Conservation (phyloP, 1,284 basidiomycete species). For the Ustilago hordei region DNA sequence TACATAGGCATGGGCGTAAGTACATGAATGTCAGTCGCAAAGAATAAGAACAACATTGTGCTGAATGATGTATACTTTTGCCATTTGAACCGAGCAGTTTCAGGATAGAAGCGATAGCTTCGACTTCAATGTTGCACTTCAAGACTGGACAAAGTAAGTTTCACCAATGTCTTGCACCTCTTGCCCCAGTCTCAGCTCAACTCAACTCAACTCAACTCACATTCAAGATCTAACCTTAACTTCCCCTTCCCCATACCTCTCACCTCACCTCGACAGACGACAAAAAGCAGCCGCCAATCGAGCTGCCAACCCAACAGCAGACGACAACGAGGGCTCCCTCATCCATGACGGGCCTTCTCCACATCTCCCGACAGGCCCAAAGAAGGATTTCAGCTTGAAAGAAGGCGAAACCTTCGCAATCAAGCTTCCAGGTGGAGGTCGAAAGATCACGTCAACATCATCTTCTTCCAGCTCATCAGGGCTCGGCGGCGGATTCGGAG, state of each 20-base stretch:
- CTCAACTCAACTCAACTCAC: background rate
- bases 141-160: slow-evolving; percentile 89
- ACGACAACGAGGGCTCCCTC: slow-evolving; percentile 14
- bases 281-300: slow-evolving; percentile 49
- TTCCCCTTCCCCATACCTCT: background rate
- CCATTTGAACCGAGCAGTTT: slow-evolving; percentile 44
- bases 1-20: slow-evolving; percentile 68
- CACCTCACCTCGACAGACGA: slow-evolving; percentile 34
- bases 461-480: slow-evolving; percentile 27
- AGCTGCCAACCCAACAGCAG: slow-evolving; percentile 27
- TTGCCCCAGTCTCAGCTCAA: background rate
- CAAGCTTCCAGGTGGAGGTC: slow-evolving; percentile 53
- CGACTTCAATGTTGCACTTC: slow-evolving; percentile 76
- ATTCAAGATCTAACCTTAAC: slow-evolving; percentile 4
- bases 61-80: background rate
- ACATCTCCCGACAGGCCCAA: slow-evolving; percentile 75
- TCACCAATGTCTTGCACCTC: background rate
- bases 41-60: background rate
- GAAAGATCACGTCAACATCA: slow-evolving; percentile 44
- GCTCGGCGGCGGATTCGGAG: slow-evolving; percentile 30
- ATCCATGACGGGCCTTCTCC: slow-evolving; percentile 58
- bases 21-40: slow-evolving; percentile 2
- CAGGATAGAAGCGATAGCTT: slow-evolving; percentile 65
- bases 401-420: slow-evolving; percentile 90
- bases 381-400: slow-evolving; percentile 94